phyloP scores from a whole-genome alignment of 2,329 filamentous ascomycete genomes.

The Phaeophleospora eucalypticola region DNA sequence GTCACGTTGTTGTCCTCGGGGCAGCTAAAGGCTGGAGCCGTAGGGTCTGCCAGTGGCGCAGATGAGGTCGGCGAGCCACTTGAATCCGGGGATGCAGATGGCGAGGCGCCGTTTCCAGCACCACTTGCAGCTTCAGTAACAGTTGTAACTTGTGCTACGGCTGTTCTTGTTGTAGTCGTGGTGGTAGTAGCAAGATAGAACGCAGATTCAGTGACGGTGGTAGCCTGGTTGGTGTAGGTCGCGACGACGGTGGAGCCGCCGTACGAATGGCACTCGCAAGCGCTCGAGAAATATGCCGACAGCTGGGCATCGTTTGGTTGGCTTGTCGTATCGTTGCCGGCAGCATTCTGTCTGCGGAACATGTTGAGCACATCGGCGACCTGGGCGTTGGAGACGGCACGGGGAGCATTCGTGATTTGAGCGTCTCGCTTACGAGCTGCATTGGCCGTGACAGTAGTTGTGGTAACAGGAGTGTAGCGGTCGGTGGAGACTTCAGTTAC shows the following conservation, averaged over 20 bases:
- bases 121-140: constrained; percentile 10
- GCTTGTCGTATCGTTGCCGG: constrained; percentile 10
- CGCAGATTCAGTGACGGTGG: constrained; percentile 18
- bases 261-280: constrained; percentile 30
- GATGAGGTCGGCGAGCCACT: background rate
- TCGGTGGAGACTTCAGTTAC: constrained; percentile 18
- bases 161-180: constrained; percentile 16
- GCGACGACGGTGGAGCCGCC: constrained; percentile 23
- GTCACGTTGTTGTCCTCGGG: constrained; percentile 30
- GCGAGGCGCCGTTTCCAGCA: background rate
- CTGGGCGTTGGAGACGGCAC: constrained; percentile 6
- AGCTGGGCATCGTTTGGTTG: constrained; percentile 14
- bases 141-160: constrained; percentile 15
- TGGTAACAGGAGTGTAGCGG: constrained; percentile 15
- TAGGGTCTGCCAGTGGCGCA: constrained; percentile 21
- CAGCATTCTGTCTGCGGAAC: constrained; percentile 14
- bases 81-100: constrained; percentile 3
- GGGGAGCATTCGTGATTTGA: constrained; percentile 14
- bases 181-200: constrained; percentile 22
- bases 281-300: constrained; percentile 30
- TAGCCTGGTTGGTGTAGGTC: constrained; percentile 26
- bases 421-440: constrained; percentile 15
- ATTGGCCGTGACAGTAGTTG: constrained; percentile 25
- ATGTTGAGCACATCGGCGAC: background rate
- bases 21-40: constrained; percentile 29